A percentile compares a stretch with the other conserved stretches of the same genome.
These are phyloP conservation scores for Colletotrichum somersetense DNA, from an alignment of 2,329 filamentous ascomycete genomes.

Conservation along the genomic window DNA sequence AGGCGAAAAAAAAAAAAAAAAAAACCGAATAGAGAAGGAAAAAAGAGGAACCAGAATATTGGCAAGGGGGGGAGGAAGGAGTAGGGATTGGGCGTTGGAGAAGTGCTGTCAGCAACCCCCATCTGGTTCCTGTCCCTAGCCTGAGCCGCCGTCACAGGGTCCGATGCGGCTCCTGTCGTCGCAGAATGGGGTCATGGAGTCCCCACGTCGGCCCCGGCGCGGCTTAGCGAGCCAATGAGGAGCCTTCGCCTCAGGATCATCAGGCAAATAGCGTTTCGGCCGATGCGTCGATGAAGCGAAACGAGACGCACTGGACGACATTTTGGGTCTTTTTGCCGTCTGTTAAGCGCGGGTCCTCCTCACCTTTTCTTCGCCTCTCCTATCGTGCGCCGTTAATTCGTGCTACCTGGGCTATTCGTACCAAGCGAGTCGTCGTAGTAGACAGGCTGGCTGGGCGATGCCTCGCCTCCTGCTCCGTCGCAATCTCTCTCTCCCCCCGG, in stretches of 20 bases:
- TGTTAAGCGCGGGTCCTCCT: constrained; percentile 29
- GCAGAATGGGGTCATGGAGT: constrained; percentile 47
- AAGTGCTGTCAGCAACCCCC: constrained; percentile 2
- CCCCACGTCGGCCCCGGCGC: constrained; percentile 41
- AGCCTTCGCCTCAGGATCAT: constrained; percentile 43
- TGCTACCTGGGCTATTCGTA: too few relatives aligned
- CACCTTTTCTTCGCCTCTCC: background rate
- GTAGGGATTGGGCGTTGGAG: constrained; percentile 5
- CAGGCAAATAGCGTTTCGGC: constrained; percentile 55
- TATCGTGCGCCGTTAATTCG: background rate
- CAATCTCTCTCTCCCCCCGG: constrained; percentile 1
- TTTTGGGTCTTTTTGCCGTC: constrained; percentile 3
- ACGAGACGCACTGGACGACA: constrained; percentile 45
- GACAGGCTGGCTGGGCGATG: background rate
- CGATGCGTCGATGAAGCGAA: constrained; percentile 55
- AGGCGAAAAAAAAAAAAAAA: too few relatives aligned
- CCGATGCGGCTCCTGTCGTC: constrained; percentile 53
- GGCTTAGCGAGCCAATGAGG: constrained; percentile 45
- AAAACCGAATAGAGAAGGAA: too few relatives aligned
- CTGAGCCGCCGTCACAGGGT: constrained; percentile 11
- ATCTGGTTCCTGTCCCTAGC: constrained; percentile 10
- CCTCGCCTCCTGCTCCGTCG: constrained; percentile 20
- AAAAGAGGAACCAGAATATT: background rate
- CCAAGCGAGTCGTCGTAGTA: too few relatives aligned
- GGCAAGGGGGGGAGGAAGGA: background rate